Base-by-base conservation (phyloP, 768 basidiomycete genomes). In the Kwoniella pini region DNA sequence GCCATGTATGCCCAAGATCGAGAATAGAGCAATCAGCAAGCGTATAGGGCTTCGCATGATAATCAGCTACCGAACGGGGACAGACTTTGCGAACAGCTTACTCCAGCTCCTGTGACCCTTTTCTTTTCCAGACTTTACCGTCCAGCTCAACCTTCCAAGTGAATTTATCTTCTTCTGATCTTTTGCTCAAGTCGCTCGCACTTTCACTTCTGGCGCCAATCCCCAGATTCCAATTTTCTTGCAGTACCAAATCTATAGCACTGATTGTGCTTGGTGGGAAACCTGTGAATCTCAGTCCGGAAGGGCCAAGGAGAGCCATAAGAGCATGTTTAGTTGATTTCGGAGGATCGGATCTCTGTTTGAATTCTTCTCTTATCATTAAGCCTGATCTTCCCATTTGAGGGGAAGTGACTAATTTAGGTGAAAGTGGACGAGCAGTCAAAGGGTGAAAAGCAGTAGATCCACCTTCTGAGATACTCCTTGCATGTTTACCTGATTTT, bases 401-500 rank as follows among this genome's bases (percentile, higher is more conserved):
- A 22, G 72, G 72, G 0, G 72, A 71, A 30, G 60, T 69, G 44
- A 71, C 72, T 24, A 74, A 56, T 40, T 71, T 74, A 9, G 72
- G 68, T 6, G 52, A 54, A 12, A 48, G 63, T 45, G 39, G 58
- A 56, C 27, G 55, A 48, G 39, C 24, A 21, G 53, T 60, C 19
- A 56, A 38, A 4, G 44, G 55, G 19, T 45, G 63, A 33, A n/a
- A 28, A 15, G 26, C 24, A n/a, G 51, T 58, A 3, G 42, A 31
- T 24, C 26, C 17, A 1, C 39, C 42, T 50, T 54, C 59, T 3
- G 59, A 54, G 21, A 40, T 54, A 24, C 38, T 54, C 52, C 31
- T 36, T 15, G 15, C 19, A 62, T 57, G 52, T 31, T 30, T 28
- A 30, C 30, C 30, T 38, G 42, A 33, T 39, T 30, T 38, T 24